Conservation (phyloP, 2,329 filamentous ascomycete species). For the Pseudocercospora vitis region DNA sequence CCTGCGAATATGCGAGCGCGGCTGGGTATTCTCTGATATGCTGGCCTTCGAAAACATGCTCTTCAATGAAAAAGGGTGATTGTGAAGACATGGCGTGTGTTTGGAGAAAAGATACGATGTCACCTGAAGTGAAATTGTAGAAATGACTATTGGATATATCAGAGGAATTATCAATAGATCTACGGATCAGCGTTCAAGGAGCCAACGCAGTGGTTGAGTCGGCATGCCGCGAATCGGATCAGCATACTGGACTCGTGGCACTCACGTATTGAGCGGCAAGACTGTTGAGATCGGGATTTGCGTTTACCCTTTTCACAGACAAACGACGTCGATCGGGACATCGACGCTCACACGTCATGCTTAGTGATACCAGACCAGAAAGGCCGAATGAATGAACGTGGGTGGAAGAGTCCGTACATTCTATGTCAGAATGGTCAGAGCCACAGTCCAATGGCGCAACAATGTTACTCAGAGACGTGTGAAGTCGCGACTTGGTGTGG, state of each 20-base stretch:
- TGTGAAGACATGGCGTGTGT: not conserved
- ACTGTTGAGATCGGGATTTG: not conserved
- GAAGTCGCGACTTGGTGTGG: too few species aligned
- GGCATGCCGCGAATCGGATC: not conserved
- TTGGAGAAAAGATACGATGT: too few species aligned
- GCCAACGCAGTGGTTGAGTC: not conserved
- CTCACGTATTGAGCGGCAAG: not conserved
- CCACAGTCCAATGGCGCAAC: too few species aligned
- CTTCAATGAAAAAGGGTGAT: slow-evolving; percentile 8
- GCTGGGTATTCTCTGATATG: slow-evolving; percentile 10
- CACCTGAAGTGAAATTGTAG: too few species aligned
- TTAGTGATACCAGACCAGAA: too few species aligned
- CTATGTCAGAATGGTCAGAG: too few species aligned
- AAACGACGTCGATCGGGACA: not conserved
- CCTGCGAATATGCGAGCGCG: slow-evolving; percentile 10
- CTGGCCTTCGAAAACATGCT: slow-evolving; percentile 13
- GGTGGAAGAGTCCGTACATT: too few species aligned
- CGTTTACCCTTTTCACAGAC: not conserved
- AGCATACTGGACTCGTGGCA: not conserved
- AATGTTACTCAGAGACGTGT: too few species aligned
- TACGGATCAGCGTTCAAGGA: not conserved
- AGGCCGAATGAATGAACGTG: too few species aligned
- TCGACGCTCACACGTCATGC: not conserved
- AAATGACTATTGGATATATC: too few species aligned
- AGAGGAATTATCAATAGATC: not conserved